phyloP scores from a whole-genome alignment of 208 protist genomes.

The Entamoeba invadens region DNA sequence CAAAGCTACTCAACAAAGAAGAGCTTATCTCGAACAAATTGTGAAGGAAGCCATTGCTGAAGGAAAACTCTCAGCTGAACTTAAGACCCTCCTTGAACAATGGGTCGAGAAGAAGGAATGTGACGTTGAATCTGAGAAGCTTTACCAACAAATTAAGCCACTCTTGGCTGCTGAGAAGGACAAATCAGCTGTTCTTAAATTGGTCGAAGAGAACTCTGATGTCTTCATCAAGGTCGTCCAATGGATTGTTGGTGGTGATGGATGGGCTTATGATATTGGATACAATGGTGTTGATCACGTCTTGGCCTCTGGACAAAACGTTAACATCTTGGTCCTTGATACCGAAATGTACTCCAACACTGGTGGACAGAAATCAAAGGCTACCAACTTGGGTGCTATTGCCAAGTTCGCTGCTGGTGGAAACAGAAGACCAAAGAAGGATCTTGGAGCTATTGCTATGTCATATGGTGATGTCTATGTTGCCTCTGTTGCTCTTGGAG shows the following conservation, averaged over 20 bases:
- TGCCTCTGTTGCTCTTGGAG: slow-evolving; percentile 32
- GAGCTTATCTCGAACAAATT: not conserved
- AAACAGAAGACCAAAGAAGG: slow-evolving; percentile 31
- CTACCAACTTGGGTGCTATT: slow-evolving; percentile 6
- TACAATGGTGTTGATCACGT: slow-evolving; percentile 40
- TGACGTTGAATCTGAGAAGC: not conserved
- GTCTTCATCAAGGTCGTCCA: slow-evolving; percentile 13
- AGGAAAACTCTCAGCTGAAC: not conserved
- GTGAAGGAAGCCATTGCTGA: not conserved
- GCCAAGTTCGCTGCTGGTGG: slow-evolving; percentile 25
- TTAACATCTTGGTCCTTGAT: slow-evolving; percentile 34
- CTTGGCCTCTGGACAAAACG: slow-evolving; percentile 22
- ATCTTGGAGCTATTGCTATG: slow-evolving; percentile 39
- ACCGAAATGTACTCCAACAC: slow-evolving; percentile 34
- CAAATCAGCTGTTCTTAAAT: not conserved
- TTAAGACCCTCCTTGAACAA: not conserved
- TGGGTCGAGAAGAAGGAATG: not conserved
- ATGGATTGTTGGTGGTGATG: slow-evolving; percentile 40
- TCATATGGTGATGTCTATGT: slow-evolving; percentile 40
- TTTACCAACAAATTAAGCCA: not conserved
- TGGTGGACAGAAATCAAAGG: slow-evolving; percentile 31
- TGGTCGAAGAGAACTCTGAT: slow-evolving; percentile 9
- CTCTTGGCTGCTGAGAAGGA: not conserved
- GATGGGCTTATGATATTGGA: slow-evolving; percentile 45
- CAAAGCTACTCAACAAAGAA: not conserved